Conservation (phyloP, 2,329 filamentous ascomycete species). For the Rhinocladiella mackenziei region DNA sequence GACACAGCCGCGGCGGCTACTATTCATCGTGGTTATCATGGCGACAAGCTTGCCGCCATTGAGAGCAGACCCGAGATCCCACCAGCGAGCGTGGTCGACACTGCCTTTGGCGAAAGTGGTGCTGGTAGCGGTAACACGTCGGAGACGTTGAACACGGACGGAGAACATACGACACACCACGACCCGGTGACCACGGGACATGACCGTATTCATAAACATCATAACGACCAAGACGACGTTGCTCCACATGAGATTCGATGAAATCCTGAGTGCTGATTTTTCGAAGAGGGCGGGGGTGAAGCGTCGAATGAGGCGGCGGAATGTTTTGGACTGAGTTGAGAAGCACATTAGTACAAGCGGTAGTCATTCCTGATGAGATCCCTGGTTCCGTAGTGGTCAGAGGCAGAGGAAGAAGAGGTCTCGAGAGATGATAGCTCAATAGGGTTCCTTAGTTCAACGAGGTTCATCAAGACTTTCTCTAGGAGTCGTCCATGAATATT, state of each 20-base stretch:
- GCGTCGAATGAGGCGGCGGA: background rate
- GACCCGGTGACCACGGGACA: conserved; percentile 18
- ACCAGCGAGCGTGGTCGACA: conserved; percentile 1
- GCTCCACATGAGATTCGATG: conserved; percentile 21
- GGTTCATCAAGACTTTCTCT: too few species aligned
- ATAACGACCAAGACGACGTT: conserved; percentile 17
- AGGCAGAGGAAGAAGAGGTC: too few species aligned
- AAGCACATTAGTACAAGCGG: too few species aligned
- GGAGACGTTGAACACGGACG: too few species aligned
- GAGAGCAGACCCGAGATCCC: conserved; percentile 20
- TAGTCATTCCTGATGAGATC: too few species aligned
- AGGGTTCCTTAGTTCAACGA: too few species aligned
- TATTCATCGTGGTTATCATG: conserved; percentile 21
- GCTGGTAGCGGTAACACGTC: conserved; percentile 9
- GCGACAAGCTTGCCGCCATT: conserved; percentile 22
- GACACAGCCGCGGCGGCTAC: conserved; percentile 15
- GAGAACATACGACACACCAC: conserved; percentile 12
- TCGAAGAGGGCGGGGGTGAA: background rate
- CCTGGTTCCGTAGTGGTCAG: too few species aligned
- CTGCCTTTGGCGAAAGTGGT: conserved; percentile 2
- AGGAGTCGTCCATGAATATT: too few species aligned
- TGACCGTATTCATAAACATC: conserved; percentile 6
- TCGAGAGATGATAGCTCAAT: too few species aligned
- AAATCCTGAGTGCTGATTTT: too few species aligned
- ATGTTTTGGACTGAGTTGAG: too few species aligned